These are phyloP conservation scores for Bonia amplexicaulis DNA, from an alignment of 176 grass and related monocot species.

Conservation along the genomic window DNA sequence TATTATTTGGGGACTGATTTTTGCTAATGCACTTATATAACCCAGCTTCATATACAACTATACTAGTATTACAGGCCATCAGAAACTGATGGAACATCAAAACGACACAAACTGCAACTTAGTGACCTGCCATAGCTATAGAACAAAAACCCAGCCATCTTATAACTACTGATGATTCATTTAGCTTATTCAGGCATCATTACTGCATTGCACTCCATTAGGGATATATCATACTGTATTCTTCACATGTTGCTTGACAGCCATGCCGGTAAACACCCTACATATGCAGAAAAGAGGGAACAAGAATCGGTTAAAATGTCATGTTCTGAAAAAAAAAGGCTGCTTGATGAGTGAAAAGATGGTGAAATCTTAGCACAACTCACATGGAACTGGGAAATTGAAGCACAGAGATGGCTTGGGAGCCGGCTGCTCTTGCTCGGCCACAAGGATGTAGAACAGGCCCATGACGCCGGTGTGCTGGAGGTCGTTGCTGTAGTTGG, in stretches of 20 bases:
- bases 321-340: background rate
- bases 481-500: constrained; percentile 72
- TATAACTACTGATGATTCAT: background rate
- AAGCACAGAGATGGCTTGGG: constrained; percentile 26
- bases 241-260: constrained; percentile 33
- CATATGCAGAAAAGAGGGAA: background rate
- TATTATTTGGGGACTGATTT: background rate
- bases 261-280: constrained; percentile 46
- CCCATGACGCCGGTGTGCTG: constrained; percentile 75
- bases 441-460: constrained; percentile 87
- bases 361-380: background rate
- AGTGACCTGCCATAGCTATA: background rate
- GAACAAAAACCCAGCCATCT: background rate
- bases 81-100: background rate
- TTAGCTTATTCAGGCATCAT: background rate
- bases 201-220: background rate
- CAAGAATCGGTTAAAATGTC: background rate
- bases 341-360: background rate
- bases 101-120: background rate
- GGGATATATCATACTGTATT: background rate
- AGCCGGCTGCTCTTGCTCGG: constrained; percentile 28
- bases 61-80: background rate
- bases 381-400: constrained; percentile 47
- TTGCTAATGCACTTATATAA: background rate
- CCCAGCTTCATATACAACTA: background rate